Base-by-base conservation (phyloP, 768 basidiomycete species). In the Amanita exitialis region DNA sequence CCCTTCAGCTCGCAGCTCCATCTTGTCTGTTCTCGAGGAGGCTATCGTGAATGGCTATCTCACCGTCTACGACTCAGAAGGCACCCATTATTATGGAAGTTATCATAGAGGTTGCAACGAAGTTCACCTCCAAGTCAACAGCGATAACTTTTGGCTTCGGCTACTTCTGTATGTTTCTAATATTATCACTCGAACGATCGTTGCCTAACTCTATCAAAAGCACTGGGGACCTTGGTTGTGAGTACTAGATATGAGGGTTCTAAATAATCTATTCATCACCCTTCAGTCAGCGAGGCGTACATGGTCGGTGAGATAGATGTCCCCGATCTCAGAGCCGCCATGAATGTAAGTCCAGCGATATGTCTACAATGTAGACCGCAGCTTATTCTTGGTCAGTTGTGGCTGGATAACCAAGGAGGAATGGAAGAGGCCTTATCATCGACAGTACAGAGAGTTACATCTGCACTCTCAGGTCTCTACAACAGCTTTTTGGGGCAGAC, bases 401-500 rank as follows among this genome's bases (percentile, higher is more conserved):
- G 81, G 82, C 74, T 84, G 6, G 79, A 83, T 35, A 84, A 84
- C 55, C 75, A 78, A 60, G 58, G 71, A n/a, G 72, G 74, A 50
- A 78, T 80, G 76, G 70, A 74, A 58, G 69, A 72, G 25, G 76
- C 76, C 9, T 66, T 80, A 10, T 79, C 80, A 1, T 82, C 82
- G 2, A 66, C 74, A 5, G 67, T 80, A 44, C 76, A 74, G 45
- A 76, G 73, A 49, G 57, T 82, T 37, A 77, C 81, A 0, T 78
- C 80, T 6, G 73, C 76, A 12, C 64, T 82, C 49, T 79, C 82
- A 27, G 74, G 76, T n/a, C 51, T 82, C 44, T 82, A 80, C 55
- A 88, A 86, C 61, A 79, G 79, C 34, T 78, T 86, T 62, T 71
- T 86, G 37, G 86, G 86, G 10, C 86, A 89, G 61, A 83, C 84